Evolutionary conservation across 2,329 filamentous ascomycete species (phyloP).

Genomic region (Chrysosporium queenslandicum): DNA sequence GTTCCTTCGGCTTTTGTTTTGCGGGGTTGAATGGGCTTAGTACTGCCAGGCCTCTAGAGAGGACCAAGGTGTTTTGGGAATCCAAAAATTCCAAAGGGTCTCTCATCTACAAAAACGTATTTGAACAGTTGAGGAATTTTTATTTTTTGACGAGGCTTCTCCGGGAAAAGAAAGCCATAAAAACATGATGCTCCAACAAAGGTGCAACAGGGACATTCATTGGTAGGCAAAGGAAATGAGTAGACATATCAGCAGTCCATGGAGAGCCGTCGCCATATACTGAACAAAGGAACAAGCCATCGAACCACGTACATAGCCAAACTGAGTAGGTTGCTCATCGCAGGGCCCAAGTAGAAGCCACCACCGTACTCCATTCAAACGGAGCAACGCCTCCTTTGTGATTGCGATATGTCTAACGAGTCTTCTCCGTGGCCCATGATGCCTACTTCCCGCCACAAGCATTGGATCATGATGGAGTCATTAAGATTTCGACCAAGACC

Average conservation of each 20-base stretch:
- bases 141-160: slow-evolving; percentile 1
- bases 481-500: slow-evolving; percentile 9
- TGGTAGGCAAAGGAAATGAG: not conserved
- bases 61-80: no score
- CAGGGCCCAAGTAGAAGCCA: not conserved
- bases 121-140: slow-evolving; percentile 1
- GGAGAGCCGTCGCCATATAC: not conserved
- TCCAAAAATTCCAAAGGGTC: no score
- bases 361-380: slow-evolving; percentile 11
- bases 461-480: slow-evolving; percentile 5
- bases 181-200: slow-evolving; percentile 7
- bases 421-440: slow-evolving; percentile 9
- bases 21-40: not conserved
- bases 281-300: not conserved
- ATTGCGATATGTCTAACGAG: slow-evolving; percentile 5
- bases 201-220: not conserved
- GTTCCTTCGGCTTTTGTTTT: not conserved
- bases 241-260: not conserved
- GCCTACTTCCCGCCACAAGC: not conserved
- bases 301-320: not conserved
- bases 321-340: not conserved
- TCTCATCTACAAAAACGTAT: not conserved
- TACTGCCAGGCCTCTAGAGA: no score
- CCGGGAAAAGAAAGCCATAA: not conserved
- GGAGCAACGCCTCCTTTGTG: slow-evolving; percentile 3